These are phyloP conservation scores for Hygrophorus pudorinus DNA, from an alignment of 768 basidiomycete genomes.

Conservation along the genomic window DNA sequence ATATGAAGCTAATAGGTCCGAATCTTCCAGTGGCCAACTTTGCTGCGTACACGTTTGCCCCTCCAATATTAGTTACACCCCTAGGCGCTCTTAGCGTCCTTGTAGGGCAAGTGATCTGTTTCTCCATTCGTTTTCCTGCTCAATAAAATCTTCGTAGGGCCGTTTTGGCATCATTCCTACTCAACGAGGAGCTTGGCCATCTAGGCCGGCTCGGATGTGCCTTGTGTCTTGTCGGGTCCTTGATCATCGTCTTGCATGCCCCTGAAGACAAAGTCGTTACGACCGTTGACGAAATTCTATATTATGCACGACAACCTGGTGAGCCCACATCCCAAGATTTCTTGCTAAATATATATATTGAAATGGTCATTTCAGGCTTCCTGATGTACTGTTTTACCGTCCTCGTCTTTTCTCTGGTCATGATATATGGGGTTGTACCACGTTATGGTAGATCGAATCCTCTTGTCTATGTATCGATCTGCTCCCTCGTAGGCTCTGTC, in stretches of 20 bases:
- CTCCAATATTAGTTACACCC: constrained; percentile 96
- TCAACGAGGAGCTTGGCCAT: constrained; percentile 90
- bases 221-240: constrained; percentile 74
- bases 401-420: constrained; percentile 67
- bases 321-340: constrained; percentile 12
- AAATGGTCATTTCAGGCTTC: constrained; percentile 51
- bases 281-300: constrained; percentile 89
- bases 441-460: constrained; percentile 83
- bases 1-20: neutral
- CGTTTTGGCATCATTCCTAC: constrained; percentile 84
- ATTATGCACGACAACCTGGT: constrained; percentile 93
- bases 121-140: constrained; percentile 1
- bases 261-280: constrained; percentile 90
- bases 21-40: constrained; percentile 64
- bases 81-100: constrained; percentile 94
- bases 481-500: constrained; percentile 90
- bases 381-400: constrained; percentile 84
- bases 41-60: constrained; percentile 95
- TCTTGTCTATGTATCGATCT: constrained; percentile 90
- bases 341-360: neutral
- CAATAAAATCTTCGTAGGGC: constrained; percentile 42
- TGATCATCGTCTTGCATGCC: constrained; percentile 93
- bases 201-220: constrained; percentile 84
- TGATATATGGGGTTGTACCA: constrained; percentile 83
- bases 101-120: constrained; percentile 63